Base-by-base conservation (phyloP, 768 basidiomycete genomes). In the Lentinula aciculospora region DNA sequence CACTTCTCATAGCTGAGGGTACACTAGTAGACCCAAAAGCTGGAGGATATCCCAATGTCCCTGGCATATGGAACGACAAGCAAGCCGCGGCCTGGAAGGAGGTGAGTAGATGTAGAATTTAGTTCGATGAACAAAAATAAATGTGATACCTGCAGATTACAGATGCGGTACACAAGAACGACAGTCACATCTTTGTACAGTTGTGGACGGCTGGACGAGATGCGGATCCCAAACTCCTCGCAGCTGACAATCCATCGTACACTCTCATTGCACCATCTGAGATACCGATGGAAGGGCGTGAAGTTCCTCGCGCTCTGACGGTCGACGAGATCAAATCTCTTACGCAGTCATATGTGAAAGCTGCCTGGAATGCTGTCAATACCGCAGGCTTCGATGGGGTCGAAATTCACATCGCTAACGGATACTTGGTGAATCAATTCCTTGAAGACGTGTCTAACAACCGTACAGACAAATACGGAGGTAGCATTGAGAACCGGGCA, bases 381-480 rank as follows among this genome's bases (percentile, higher is more conserved):
- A 62, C 53, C 42, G 81, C 83, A 34, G 81, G 81, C 4, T 85
- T 85, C 57, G 84, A 85, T 59, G 85, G 83, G 13, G 72, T 69
- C 2, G 67, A 69, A 58, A 46, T 69, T 28, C 67, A 66, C 37
- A 56, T 61, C 40, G 69, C 69, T 4, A 66, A 69, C 46, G 71
- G 73, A 0, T 76, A 72, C 60, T 58, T 79, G 21, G 12, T 78
- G 4, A 76, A 83, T 57, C 79, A 82, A 62, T 82, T 82, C 66
- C 56, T 79, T 17, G 74, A 80, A 53, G 65, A 61, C 42, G 64
- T 67, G 21, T 66, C 71, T 0, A 84, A 84, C 66, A 69, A 71
- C 40, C 71, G 83, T 28, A 78, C 68, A n/a, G 82, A 84, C 65
- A 70, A 73, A 51, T 86, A 81, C 62, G 85, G 84, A 2, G 85